These are phyloP conservation scores for Sophora flavescens DNA, from an alignment of 306 rosid genomes.

Conservation along the genomic window DNA sequence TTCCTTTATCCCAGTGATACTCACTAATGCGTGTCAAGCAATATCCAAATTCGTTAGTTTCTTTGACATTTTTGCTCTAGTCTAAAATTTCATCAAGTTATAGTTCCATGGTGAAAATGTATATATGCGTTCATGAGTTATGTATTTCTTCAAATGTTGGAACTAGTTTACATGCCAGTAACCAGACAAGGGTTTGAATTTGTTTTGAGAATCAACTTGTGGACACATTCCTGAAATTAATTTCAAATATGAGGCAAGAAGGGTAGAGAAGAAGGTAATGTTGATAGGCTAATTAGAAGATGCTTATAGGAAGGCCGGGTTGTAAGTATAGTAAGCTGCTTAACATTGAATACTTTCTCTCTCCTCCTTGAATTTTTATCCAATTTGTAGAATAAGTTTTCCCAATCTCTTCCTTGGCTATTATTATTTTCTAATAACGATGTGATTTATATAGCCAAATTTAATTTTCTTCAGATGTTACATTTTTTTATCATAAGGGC, in stretches of 20 bases:
- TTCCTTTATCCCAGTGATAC: background rate
- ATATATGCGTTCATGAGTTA: background rate
- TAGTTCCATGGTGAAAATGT: background rate
- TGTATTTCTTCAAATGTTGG: background rate
- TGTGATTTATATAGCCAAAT: background rate
- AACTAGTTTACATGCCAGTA: background rate
- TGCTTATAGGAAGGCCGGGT: constrained; percentile 1
- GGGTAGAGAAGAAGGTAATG: background rate
- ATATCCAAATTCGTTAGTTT: background rate
- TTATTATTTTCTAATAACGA: background rate
- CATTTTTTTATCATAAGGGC: background rate
- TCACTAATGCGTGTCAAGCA: background rate
- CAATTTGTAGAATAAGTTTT: background rate
- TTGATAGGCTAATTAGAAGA: background rate
- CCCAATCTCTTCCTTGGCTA: background rate
- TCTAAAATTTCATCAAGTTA: background rate
- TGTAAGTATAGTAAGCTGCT: constrained; percentile 8
- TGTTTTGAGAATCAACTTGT: background rate
- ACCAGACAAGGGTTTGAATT: background rate
- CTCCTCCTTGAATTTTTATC: background rate
- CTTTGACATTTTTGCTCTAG: background rate
- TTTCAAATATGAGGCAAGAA: background rate
- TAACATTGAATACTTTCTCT: background rate
- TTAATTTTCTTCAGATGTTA: background rate
- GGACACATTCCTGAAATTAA: background rate